Base-by-base conservation (phyloP, 164 flowering plant genomes). In the Sedum album region DNA sequence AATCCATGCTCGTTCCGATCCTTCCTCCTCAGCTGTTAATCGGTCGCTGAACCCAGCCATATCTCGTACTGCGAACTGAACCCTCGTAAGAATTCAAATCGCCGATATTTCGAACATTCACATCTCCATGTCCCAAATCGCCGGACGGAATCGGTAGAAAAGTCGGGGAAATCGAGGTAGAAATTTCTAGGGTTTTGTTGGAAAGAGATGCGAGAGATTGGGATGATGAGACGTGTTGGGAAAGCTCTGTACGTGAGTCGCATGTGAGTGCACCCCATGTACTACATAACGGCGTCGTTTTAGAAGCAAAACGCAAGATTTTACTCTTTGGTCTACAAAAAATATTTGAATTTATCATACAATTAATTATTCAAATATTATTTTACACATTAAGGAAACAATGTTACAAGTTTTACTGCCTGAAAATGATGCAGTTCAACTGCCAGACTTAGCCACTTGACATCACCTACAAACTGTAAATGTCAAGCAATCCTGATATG, bases 1-100 rank as follows among this genome's bases (percentile, higher is more conserved):
- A 84, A 73, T 80, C 85, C 60, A 63, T 38, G 0, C 92, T 73
- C 57, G 67, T 73, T 41, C 90, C 86, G 23, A 84, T 75, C 79
- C 84, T 15, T 82, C 33, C 71, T 88, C 89, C 30, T 57, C 62
- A 4, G 33, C 62, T 33, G 62, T 33, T 33, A 57, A 57, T 57
- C 62, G 62, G 33, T 26, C 62, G 62, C 62, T 57, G 33, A 57
- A 28, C 33, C 62, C 62, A 28, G 13, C 33, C 62, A 57, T 57
- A 33, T 57, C 33, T 30, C 62, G 62, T 17, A 26, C 62, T 30
- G 62, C 20, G 20, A 57, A 51, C 57, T 51, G 57, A 51, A 21
- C 9, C 57, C 57, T 7, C 11, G 28, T 20, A 23, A 2, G 62
- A 28, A 26, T 26, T 57, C 20, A 57, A 28, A 15, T 57, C 62